Percentiles rank a stretch among this genome's conserved stretches.
Conservation (phyloP, 2,329 filamentous ascomycete species). For the Dothideomycetes sp. region DNA sequence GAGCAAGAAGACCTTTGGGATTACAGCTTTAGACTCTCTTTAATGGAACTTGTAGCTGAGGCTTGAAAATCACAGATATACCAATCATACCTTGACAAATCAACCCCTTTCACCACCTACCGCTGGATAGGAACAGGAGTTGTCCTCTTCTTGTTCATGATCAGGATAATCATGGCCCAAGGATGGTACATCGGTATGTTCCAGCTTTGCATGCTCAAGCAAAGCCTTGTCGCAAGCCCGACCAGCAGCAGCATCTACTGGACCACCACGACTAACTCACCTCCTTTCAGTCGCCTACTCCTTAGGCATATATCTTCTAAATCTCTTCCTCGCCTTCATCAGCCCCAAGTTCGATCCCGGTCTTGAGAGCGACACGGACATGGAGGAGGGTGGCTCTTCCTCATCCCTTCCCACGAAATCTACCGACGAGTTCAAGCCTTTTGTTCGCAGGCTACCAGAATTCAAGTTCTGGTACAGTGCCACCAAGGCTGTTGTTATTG, state of each 20-base stretch:
- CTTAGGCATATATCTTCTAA: conserved; percentile 95
- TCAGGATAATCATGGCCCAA: conserved; percentile 82
- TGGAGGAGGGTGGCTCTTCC: conserved; percentile 69
- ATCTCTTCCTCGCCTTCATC: conserved; percentile 96
- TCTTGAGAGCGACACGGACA: conserved; percentile 86
- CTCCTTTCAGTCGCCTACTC: conserved; percentile 72
- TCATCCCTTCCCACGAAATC: conserved; percentile 82
- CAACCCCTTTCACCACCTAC: conserved; percentile 79
- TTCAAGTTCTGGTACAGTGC: conserved; percentile 99
- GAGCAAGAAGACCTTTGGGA: not conserved
- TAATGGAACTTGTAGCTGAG: not conserved
- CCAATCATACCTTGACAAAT: conserved; percentile 87
- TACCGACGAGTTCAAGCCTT: conserved; percentile 95
- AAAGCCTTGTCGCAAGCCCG: not conserved
- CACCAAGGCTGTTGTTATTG: conserved; percentile 73
- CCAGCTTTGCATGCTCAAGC: not conserved
- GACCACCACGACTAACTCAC: conserved; percentile 8
- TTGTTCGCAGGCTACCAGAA: conserved; percentile 89
- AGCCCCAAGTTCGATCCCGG: conserved; percentile 98
- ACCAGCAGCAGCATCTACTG: too few relatives aligned
- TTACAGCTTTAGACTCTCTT: not conserved
- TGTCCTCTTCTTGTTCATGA: conserved; percentile 68
- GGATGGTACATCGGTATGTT: conserved; percentile 93
- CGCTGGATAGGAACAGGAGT: conserved; percentile 79
- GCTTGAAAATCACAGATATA: conserved; percentile 58